These are phyloP conservation scores for Poronia punctata DNA, from an alignment of 495 filamentous ascomycete genomes.

Conservation along the genomic window DNA sequence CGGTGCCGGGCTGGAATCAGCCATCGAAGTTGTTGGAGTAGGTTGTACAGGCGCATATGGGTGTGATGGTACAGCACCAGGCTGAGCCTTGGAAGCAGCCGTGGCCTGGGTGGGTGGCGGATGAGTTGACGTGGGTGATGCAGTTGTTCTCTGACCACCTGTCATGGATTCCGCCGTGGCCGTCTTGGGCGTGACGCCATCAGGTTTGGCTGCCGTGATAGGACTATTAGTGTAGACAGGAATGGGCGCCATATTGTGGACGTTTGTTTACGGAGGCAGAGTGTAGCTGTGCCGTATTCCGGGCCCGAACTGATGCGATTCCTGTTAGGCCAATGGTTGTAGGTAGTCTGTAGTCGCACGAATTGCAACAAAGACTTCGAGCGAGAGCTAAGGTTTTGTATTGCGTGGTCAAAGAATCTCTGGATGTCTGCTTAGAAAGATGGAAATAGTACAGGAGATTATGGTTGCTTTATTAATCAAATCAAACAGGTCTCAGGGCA, in stretches of 20 bases:
- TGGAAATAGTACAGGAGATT: too few species aligned
- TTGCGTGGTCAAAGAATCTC: too few species aligned
- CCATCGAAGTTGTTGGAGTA: slow-evolving; percentile 22
- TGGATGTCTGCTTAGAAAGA: too few species aligned
- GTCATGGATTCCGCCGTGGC: slow-evolving; percentile 18
- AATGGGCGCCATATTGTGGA: slow-evolving; percentile 46
- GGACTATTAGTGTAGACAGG: slow-evolving; percentile 53
- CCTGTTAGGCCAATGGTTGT: too few species aligned
- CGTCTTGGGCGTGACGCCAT: slow-evolving; percentile 44
- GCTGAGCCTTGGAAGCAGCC: slow-evolving; percentile 41
- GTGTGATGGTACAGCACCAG: slow-evolving; percentile 31
- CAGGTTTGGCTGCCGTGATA: slow-evolving; percentile 48
- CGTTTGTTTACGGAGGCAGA: background rate
- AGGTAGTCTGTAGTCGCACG: too few species aligned
- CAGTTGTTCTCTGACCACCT: slow-evolving; percentile 19
- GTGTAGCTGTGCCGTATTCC: too few species aligned
- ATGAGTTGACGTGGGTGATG: slow-evolving; percentile 29
- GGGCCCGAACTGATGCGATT: too few species aligned
- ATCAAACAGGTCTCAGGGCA: too few species aligned
- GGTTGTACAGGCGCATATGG: slow-evolving; percentile 21
- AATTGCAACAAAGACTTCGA: too few species aligned
- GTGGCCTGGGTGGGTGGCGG: slow-evolving; percentile 30
- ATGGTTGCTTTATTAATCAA: too few species aligned
- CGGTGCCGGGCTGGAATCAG: slow-evolving; percentile 38
- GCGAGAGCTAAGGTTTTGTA: too few species aligned